Evolutionary conservation across 2,329 filamentous ascomycete species (phyloP), one percentile per base, ranked within the genome.

Genomic region (Microsporum canis): DNA sequence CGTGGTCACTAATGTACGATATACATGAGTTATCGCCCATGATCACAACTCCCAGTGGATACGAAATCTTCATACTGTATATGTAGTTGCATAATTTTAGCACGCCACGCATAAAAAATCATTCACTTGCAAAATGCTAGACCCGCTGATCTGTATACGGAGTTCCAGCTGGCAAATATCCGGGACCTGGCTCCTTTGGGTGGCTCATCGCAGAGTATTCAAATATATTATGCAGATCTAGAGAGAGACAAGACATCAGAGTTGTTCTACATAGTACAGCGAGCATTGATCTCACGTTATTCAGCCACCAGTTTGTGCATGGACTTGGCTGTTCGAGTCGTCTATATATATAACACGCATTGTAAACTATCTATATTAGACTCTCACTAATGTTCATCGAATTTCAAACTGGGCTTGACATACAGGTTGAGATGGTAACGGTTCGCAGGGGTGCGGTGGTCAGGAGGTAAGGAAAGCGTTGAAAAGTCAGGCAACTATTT

Each of bases 331-430:
- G 31, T 31, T 23, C 31, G 49, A 36, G 14, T 49, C 45, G 14
- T 49, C 45, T 55, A 29, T 49, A 49, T 29, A 29, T 49, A 29
- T 49, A 49, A 49, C 23, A 14, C 23, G 1, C 45, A n/a, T 53
- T 33, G 29, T 36, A 17, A 7, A 55, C 49, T 55, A 55, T 55
- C 49, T 34, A 36, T 17, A 55, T 34, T 55, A 55, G 29, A 55
- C 49, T 55, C 49, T 36, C 49, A 55, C 49, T 55, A 55, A 55
- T 55, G 49, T 17, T 23, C 49, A 55, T 55, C 31, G 49, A 36
- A 55, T 55, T 55, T 55, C 49, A 55, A 55, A 55, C 49, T 14
- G 12, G 49, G 12, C 49, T 36, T 55, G 29, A 55, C 49, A 31
- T 36, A 55, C 49, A 55, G 29, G 49, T 55, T 31, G 14, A 55